A percentile compares a stretch with the other conserved stretches of the same genome.
Conservation (phyloP, 768 basidiomycete genomes). For the Pisolithus microcarpus region DNA sequence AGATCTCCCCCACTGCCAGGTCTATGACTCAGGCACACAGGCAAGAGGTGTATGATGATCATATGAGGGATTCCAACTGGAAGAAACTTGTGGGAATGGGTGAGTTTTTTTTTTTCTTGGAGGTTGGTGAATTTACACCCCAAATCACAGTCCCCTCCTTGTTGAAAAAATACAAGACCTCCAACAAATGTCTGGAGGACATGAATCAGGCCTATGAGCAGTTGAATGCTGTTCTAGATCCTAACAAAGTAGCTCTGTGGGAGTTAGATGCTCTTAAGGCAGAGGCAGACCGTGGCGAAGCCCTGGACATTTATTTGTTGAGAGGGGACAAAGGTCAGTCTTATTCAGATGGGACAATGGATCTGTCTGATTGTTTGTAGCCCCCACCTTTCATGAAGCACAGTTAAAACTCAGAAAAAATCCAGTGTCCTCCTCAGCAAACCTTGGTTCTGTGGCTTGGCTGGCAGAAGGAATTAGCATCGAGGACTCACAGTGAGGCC, state of each 20-base stretch:
- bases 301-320: too few relatives aligned
- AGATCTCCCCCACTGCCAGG: slow-evolving; percentile 15
- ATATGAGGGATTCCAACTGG: slow-evolving; percentile 30
- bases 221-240: neutral
- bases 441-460: too few relatives aligned
- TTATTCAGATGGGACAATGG: too few relatives aligned
- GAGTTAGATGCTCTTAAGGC: neutral
- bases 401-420: too few relatives aligned
- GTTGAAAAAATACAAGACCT: neutral
- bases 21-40: slow-evolving; percentile 9
- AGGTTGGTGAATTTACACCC: neutral
- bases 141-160: neutral
- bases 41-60: slow-evolving; percentile 15
- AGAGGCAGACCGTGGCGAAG: neutral
- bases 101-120: slow-evolving; percentile 3
- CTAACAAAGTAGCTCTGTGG: neutral
- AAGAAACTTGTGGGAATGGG: slow-evolving; percentile 24
- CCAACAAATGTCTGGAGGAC: neutral
- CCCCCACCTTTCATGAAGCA: neutral
- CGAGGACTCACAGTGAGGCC: neutral
- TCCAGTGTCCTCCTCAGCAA: too few relatives aligned
- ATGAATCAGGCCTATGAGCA: neutral
- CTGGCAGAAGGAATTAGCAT: too few relatives aligned
- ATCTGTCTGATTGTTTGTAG: neutral
- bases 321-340: too few relatives aligned